Evolutionary conservation across 768 basidiomycete genomes (phyloP), one percentile per base, ranked within the genome.

Genomic region (Saitozyma podzolica): DNA sequence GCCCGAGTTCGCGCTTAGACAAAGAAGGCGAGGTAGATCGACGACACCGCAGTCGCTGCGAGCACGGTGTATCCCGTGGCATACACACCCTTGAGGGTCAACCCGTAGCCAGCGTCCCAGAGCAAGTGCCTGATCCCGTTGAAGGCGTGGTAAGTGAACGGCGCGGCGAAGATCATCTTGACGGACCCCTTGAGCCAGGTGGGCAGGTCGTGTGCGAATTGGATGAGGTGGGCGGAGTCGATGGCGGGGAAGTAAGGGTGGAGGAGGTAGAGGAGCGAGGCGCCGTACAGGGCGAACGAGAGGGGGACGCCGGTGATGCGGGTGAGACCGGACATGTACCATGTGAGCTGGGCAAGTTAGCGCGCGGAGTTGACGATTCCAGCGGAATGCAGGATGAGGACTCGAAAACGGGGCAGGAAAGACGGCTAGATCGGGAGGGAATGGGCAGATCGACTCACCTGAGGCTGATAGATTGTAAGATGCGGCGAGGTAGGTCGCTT

Each of bases 401-500:
- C 29, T 29, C 29, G 29, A 29, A 29, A 5, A 29, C 29, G 5
- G 5, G 29, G 29, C 29, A 29, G 29, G 29, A 29, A 29, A 29
- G 29, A 29, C 29, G 5, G 29, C 29, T 29, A 5, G 2, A 16
- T 9, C 14, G 20, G 51, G 13, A 20, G 54, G 3, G 11, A 29
- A 16, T n/a, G n/a, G 37, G 50, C n/a, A 1, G 5, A 54, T 19
- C 37, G 40, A 65, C 76, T 39, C 48, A 78, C 77, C 58, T 79
- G 77, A 63, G 76, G 76, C 59, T 79, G 76, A 82, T 99, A 99
- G 81, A 99, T 98, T 59, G 92, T 92, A 77, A 92, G 89, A 80
- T 97, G 94, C 9, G 96, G 96, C 73, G 89, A 90, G 65, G 85
- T 89, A 16, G 96, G 95, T n/a, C 96, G 89, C 54, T 83, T 83